Evolutionary conservation across 768 basidiomycete species (phyloP), one percentile per base, ranked within the genome.

Genomic region (Mycena sanguinolenta): DNA sequence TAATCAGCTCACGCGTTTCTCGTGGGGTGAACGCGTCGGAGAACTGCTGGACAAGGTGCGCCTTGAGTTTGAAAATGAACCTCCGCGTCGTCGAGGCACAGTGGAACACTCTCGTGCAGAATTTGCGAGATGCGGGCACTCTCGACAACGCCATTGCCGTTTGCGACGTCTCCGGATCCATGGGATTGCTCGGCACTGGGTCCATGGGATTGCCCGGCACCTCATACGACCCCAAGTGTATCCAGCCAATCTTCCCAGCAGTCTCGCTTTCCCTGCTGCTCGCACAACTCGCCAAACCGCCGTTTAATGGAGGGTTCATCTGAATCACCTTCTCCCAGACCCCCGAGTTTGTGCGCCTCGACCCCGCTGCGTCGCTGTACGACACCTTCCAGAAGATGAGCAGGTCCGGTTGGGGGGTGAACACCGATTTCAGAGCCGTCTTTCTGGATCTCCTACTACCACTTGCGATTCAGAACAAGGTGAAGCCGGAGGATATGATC

Each of bases 91-190:
- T 88, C 8, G 87, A 93, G 70, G 87, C 84, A 0, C 92, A 94
- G 78, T 94, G 92, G 92, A 84, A 85, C 64, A 81, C 89, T 0
- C 82, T 93, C 52, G 79, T 93, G 38, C 78, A 82, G 21, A 82
- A 82, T 7, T 79, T 92, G 6, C 83, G 83, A n/a, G 86, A 88
- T 34, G 80, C 85, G 0, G 90, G 91, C 1, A 76, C 79, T n/a
- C 73, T 94, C 44, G 87, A 90, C 1, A 92, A 89, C 70, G 84
- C 86, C 13, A 75, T 94, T 28, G 92, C 92, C 0, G 74, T 93
- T 30, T 93, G 91, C 77, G 93, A 94, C 74, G 91, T 93, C 21
- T 92, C 91, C 0, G 92, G 90, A 0, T 91, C 90, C 12, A 94
- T 93, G 93, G 91, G 90, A 2, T 27, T 16, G 16, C 28, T 85